Percentiles rank a stretch among this genome's conserved stretches.
Conservation (phyloP, 2,329 filamentous ascomycete genomes). For the Venturia oleaginea region DNA sequence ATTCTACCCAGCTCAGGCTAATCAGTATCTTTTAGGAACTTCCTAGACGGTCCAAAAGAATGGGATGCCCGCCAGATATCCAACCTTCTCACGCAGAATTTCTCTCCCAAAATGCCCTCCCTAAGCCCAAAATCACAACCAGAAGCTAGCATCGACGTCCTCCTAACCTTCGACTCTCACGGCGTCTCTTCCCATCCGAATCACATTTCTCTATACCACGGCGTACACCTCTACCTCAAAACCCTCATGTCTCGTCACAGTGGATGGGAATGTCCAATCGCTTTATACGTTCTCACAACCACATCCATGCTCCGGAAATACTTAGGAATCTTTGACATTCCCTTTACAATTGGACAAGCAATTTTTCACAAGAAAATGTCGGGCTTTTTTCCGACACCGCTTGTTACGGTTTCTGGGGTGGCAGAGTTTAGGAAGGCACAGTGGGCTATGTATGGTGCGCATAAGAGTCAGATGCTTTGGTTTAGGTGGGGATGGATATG, state of each 20-base stretch:
- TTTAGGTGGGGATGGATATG: conserved; percentile 95
- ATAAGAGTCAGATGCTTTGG: conserved; percentile 97
- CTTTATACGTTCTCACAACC: conserved; percentile 74
- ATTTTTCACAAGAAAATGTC: conserved; percentile 41
- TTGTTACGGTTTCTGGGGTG: conserved; percentile 66
- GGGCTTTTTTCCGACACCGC: conserved; percentile 43
- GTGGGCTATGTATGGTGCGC: conserved; percentile 79
- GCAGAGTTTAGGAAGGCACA: conserved; percentile 58
- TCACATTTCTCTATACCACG: conserved; percentile 81
- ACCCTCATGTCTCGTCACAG: conserved; percentile 54
- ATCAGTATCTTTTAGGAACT: conserved; percentile 41
- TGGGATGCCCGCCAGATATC: conserved; percentile 69
- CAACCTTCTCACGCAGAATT: conserved; percentile 59
- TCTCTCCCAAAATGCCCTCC: conserved; percentile 50
- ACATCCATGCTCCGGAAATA: conserved; percentile 75
- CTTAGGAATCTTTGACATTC: conserved; percentile 61
- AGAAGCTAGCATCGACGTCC: conserved; percentile 58
- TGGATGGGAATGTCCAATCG: conserved; percentile 63
- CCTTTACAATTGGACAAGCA: conserved; percentile 57
- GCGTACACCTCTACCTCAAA: conserved; percentile 63
- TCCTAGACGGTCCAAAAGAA: conserved; percentile 68
- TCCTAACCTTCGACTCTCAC: conserved; percentile 79
- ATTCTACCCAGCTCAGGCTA: neutral
- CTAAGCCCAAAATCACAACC: conserved; percentile 31
- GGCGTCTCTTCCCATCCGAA: conserved; percentile 89